Evolutionary conservation across 257 asterid species (phyloP).

Genomic region (Plantago elongata): DNA sequence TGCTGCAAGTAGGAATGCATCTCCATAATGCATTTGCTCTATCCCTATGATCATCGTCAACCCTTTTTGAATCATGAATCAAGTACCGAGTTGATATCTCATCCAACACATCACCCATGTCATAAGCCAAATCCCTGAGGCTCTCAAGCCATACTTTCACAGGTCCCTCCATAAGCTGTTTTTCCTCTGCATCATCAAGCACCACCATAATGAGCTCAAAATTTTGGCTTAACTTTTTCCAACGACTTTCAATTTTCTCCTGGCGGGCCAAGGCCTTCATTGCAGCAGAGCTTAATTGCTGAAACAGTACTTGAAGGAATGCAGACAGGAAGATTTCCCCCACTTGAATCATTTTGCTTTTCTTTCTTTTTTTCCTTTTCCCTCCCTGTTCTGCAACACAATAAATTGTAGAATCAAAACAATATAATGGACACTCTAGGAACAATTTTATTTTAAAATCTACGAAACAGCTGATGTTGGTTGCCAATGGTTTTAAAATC

Average conservation of each 20-base stretch:
- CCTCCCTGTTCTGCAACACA: too few relatives aligned
- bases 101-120: constrained; percentile 64
- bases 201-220: constrained; percentile 32
- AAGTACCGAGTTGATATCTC: constrained; percentile 46
- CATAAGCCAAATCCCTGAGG: constrained; percentile 55
- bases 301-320: constrained; percentile 43
- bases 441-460: too few relatives aligned
- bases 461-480: too few relatives aligned
- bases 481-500: too few relatives aligned
- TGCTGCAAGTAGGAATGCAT: constrained; percentile 38
- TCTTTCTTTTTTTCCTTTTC: neutral
- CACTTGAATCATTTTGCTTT: constrained; percentile 33
- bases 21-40: constrained; percentile 31
- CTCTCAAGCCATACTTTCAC: constrained; percentile 50
- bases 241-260: constrained; percentile 44
- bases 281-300: constrained; percentile 36
- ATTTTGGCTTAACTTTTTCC: constrained; percentile 30
- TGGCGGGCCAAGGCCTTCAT: constrained; percentile 41
- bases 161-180: constrained; percentile 36
- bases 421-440: too few relatives aligned
- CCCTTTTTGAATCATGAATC: constrained; percentile 26
- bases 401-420: too few relatives aligned
- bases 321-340: constrained; percentile 66
- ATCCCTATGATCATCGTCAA: constrained; percentile 21
- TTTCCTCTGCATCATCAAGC: constrained; percentile 62